Base-by-base conservation (phyloP, 2,329 filamentous ascomycete species). In the Pseudogymnoascus sp. region DNA sequence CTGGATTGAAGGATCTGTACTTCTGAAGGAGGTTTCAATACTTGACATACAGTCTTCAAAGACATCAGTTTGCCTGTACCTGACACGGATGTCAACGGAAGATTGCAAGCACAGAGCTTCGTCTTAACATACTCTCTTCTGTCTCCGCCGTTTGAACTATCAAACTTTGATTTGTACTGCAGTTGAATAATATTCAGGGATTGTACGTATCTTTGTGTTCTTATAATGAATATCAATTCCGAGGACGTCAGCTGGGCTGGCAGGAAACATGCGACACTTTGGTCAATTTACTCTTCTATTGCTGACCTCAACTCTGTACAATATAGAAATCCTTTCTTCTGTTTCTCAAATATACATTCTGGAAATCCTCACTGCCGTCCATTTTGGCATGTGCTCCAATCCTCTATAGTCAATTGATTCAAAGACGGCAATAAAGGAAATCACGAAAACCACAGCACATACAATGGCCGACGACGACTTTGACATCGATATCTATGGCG, bases 401-500 rank as follows among this genome's bases (percentile, higher is more conserved):
- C 46, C 23, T 53, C 29, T 56, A 56, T 56, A 56, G 26, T 33
- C 50, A 33, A 33, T 21, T 56, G 50, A 53, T 56, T 56, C 29
- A 33, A 56, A 35, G 50, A 35, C 50, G 50, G 50, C 50, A 56
- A 56, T 21, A 19, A 33, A 56, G 11, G 50, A 56, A 29, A 56
- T 29, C 5, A 33, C 50, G 29, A 33, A 33, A 5, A 33, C 11
- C 50, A 56, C 29, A 56, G 5, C 11, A 35, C 9, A n/a, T 56
- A 56, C 46, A 33, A 89, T 88, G 86, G 84, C 86, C 69, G 86
- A 89, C 70, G 85, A 88, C 71, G 85, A 88, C 70, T 88, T 87
- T 74, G 87, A 89, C 70, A 88, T 89, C 76, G 87, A 89, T 69
- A 86, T 89, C 70, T 89, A 89, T 72, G 86, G 85, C 70, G 86